Conservation (phyloP, 768 basidiomycete genomes). For the Sutorius australiensis region DNA sequence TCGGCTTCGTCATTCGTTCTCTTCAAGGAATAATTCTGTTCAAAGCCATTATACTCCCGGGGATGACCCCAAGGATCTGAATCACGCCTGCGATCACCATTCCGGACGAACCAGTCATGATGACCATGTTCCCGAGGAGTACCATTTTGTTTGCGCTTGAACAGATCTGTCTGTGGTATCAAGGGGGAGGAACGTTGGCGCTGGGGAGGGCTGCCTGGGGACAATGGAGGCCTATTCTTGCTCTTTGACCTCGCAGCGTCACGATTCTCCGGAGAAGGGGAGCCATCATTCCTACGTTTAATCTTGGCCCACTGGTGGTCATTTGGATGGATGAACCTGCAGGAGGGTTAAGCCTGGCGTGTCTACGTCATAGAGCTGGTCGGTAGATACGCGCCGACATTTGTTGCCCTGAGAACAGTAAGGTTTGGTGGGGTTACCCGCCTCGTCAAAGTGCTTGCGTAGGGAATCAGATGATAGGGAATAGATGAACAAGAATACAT, state of each 20-base stretch:
- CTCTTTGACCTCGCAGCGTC: constrained; percentile 22
- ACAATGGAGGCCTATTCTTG: constrained; percentile 18
- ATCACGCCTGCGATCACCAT: constrained; percentile 23
- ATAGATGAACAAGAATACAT: constrained; percentile 20
- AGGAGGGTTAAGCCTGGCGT: constrained; percentile 5
- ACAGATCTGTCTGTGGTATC: constrained; percentile 43
- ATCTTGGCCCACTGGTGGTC: constrained; percentile 41
- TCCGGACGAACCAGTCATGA: constrained; percentile 18
- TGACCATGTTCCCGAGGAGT: constrained; percentile 21
- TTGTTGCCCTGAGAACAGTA: constrained; percentile 44
- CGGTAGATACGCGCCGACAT: constrained; percentile 42
- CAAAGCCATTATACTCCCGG: constrained; percentile 18
- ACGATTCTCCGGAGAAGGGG: constrained; percentile 20
- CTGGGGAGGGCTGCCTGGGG: constrained; percentile 18
- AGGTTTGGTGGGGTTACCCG: constrained; percentile 40
- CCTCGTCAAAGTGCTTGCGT: constrained; percentile 45
- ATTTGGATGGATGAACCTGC: constrained; percentile 48
- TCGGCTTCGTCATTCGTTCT: constrained; percentile 23
- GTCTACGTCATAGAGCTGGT: constrained; percentile 5
- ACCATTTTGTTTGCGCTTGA: constrained; percentile 30
- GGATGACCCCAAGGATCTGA: constrained; percentile 21
- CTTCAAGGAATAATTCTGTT: constrained; percentile 21
- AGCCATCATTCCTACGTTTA: constrained; percentile 15
- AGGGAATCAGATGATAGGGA: constrained; percentile 13
- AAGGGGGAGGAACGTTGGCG: constrained; percentile 35